Percentiles rank a stretch among this genome's conserved stretches.
Conservation (phyloP, 345 rosid genomes). For the Gossypioides kirkii region DNA sequence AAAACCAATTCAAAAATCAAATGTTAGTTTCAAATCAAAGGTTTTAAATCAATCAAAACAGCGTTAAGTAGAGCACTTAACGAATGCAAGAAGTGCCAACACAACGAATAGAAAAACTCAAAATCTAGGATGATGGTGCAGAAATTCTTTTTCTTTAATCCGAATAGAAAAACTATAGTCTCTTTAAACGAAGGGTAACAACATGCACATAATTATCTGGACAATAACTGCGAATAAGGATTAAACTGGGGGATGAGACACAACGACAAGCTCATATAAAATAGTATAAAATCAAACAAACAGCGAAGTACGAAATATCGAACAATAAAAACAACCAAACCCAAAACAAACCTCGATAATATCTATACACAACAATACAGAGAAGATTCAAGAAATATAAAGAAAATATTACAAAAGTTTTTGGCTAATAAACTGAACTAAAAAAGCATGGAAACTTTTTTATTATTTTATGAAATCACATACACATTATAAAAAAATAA, state of each 20-base stretch:
- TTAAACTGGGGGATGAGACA: not conserved
- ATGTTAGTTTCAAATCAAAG: not conserved
- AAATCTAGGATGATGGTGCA: too few relatives aligned
- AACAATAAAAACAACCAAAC: not conserved
- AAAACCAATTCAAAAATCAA: not conserved
- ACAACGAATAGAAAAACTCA: too few relatives aligned
- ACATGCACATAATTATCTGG: too few relatives aligned
- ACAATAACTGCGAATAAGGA: too few relatives aligned
- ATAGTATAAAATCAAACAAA: too few relatives aligned
- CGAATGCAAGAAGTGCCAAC: not conserved
- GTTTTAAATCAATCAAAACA: not conserved
- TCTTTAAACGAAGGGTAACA: not conserved
- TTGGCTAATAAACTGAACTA: not conserved
- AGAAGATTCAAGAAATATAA: not conserved
- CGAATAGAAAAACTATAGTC: not conserved
- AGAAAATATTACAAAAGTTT: not conserved
- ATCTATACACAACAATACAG: not conserved
- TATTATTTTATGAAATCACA: not conserved
- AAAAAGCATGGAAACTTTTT: too few relatives aligned
- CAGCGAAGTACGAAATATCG: not conserved
- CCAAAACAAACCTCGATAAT: too few relatives aligned
- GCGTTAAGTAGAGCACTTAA: not conserved
- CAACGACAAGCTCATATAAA: not conserved
- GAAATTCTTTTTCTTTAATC: not conserved
- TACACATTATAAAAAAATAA: not conserved